Percentiles rank a stretch among this genome's conserved stretches.
phyloP scores from a whole-genome alignment of 179 eudicot species.

The Heliamphora pulchella region DNA sequence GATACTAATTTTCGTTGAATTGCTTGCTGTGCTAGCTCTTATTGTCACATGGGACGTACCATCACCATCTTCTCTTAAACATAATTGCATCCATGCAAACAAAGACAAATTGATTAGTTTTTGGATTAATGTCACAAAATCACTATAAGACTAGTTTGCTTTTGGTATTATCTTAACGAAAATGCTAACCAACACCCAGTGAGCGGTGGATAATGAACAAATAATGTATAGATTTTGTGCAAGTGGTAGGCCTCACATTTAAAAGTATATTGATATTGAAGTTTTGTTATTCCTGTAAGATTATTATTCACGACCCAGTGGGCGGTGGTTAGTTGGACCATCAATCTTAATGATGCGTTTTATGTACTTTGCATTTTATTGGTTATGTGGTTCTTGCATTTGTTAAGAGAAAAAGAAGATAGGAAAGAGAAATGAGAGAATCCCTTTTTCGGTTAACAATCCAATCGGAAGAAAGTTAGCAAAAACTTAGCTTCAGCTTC shows the following conservation, averaged over 20 bases:
- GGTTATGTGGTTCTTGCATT: neutral
- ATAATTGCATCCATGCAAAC: neutral
- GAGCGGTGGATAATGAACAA: too few relatives aligned
- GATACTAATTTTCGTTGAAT: neutral
- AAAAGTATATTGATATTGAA: too few relatives aligned
- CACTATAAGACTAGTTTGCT: neutral
- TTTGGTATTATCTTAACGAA: neutral
- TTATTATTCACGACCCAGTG: too few relatives aligned
- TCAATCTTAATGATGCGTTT: slow-evolving; percentile 1
- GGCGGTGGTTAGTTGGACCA: too few relatives aligned
- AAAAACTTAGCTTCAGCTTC: too few relatives aligned
- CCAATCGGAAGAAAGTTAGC: too few relatives aligned
- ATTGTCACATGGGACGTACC: neutral
- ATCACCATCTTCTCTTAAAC: neutral
- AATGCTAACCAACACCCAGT: too few relatives aligned
- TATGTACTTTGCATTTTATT: neutral
- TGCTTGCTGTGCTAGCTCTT: slow-evolving; percentile 4
- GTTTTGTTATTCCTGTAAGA: too few relatives aligned
- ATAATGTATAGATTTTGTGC: too few relatives aligned
- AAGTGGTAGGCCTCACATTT: too few relatives aligned
- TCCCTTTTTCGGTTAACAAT: too few relatives aligned
- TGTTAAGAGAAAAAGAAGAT: neutral
- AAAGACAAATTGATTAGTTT: neutral
- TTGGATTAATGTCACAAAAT: neutral
- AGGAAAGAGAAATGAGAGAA: neutral